Base-by-base conservation (phyloP, 176 grass and related monocot genomes). In the Phyllostachys edulis region DNA sequence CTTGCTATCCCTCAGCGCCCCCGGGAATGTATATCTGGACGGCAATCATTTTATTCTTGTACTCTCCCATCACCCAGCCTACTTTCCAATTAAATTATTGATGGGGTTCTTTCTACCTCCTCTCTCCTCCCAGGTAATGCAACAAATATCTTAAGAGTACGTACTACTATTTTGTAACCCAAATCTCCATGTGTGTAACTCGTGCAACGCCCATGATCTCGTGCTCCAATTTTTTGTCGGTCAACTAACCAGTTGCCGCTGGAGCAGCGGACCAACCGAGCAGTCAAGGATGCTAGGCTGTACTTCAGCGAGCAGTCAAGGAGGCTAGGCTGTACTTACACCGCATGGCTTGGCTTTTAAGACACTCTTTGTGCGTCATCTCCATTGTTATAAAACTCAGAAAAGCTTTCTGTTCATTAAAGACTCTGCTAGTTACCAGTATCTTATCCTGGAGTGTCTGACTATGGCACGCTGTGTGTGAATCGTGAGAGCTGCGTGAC, bases 51-150 rank as follows among this genome's bases (percentile, higher is more conserved):
- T 83, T 83, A 82, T 78, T 89, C 71, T 65, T 45, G 34, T 82
- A 64, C 21, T 47, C 68, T 61, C 12, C n/a, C 47, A 9, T 64
- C 45, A 77, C 55, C 56, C 18, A 64, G 20, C 17, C 34, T 47
- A 11, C 11, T 81, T 68, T 36, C 14, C 83, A 59, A 78, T 86
- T 86, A 82, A 59, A 78, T 86, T 86, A 82, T 82, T 82, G 83
- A 66, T 17, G 36, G 6, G 15, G 11, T 57, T 79, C 1, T 70
- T 61, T 81, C 21, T n/a, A 26, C 9, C 24, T 54, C 38, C 45
- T 52, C 1, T 59, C 20, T 37, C 59, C 14, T 24, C 37, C 1
- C 64, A 86, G 9, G 37, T 26, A 52, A 54, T 77, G 39, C 38
- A 72, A 49, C 10, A 71, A 46, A 46, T 41, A 46, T 52, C 52